These are phyloP conservation scores for Botrytis tulipae DNA, from an alignment of 2,329 filamentous ascomycete species.

Conservation along the genomic window DNA sequence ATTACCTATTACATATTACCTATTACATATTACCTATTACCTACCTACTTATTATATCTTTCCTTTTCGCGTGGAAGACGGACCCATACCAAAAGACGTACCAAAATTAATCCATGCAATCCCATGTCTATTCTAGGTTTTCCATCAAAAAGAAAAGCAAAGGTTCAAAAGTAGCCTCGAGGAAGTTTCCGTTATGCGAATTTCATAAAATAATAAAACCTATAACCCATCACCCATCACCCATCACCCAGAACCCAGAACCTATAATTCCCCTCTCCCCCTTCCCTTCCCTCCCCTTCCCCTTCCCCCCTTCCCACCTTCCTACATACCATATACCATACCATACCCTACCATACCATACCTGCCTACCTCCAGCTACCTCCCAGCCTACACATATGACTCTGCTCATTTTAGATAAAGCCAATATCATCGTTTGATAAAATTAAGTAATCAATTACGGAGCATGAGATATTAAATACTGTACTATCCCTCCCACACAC, in stretches of 20 bases:
- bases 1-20: too few relatives aligned
- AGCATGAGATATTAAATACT: background rate
- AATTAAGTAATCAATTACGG: background rate
- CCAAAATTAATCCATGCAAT: background rate
- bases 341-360: too few relatives aligned
- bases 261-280: background rate
- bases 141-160: background rate
- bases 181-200: background rate
- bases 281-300: background rate
- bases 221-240: background rate
- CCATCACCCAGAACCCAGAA: background rate
- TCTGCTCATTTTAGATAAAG: background rate
- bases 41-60: background rate
- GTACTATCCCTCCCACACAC: background rate
- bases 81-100: background rate
- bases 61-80: background rate
- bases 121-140: background rate
- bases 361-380: background rate
- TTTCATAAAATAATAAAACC: background rate
- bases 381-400: background rate
- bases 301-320: background rate
- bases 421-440: background rate
- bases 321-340: too few relatives aligned
- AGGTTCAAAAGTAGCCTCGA: background rate
- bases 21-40: too few relatives aligned